Base-by-base conservation (phyloP, 164 flowering plant species). In the Vitis riparia region DNA sequence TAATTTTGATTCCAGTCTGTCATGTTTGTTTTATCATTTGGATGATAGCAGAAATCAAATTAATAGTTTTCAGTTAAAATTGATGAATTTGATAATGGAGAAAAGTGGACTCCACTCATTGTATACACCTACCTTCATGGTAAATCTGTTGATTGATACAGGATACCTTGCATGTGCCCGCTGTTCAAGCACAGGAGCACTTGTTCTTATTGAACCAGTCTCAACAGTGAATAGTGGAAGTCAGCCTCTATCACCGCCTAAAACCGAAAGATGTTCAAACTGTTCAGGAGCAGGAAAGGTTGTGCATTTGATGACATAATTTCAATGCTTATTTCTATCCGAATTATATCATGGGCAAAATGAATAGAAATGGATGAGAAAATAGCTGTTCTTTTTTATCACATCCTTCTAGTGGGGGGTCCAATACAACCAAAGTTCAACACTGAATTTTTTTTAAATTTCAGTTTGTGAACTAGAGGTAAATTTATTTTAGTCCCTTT, bases 261-360 rank as follows among this genome's bases (percentile, higher is more conserved):
- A 76, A 78, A 83, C 96, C 23, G 92, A 91, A 75, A 85, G 99
- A 79, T 95, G 99, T 75, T 76, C 93, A n/a, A 93, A 90, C 77
- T 95, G 99, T 74, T 90, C 96, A 30, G 99, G 99, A 19, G 70
- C 99, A 61, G 99, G 99, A 82, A 95, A 93, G 94, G 99, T 92
- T 65, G 9, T 79, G 29, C 30, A 62, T 27, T 55, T 63, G 55
- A 52, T 65, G 66, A 56, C 4, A 55, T 32, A 12, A 6, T 53
- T 53, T 55, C 37, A 30, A 7, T 48, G 12, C 19, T 48, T 51
- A 27, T 16, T 11, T 32, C 13, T 59, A 60, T 44, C 59, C 16
- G 10, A 32, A 19, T 17, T 23, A 5, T 14, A 53, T 14, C 27
- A 23, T 23, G 27, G 37, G 50, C 16, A 8, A 30, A 1, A 23